Conservation (phyloP, 257 asterid species). For the Gentiana dahurica region DNA sequence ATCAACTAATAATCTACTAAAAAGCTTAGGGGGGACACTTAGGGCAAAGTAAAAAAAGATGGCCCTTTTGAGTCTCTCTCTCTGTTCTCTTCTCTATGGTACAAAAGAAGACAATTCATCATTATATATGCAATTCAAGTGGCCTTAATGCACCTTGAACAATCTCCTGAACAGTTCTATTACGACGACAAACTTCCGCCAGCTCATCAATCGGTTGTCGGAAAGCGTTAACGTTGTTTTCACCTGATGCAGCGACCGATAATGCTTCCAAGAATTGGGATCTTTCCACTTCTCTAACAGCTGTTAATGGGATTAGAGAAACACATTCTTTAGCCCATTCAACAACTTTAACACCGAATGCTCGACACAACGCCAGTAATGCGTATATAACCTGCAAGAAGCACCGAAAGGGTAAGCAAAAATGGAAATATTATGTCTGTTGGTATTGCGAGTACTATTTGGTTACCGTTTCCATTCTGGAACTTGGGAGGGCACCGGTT, state of each 20-base stretch:
- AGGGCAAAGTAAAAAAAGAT: constrained; percentile 38
- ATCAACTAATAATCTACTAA: background rate
- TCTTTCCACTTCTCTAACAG: constrained; percentile 68
- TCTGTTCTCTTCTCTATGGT: constrained; percentile 37
- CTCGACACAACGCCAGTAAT: constrained; percentile 63
- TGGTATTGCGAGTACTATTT: background rate
- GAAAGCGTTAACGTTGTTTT: constrained; percentile 43
- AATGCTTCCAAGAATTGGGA: constrained; percentile 73
- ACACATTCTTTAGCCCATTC: constrained; percentile 81
- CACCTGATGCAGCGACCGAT: constrained; percentile 48
- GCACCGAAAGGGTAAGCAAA: background rate
- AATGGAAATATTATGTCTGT: no score
- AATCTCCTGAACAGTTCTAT: constrained; percentile 90
- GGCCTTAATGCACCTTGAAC: constrained; percentile 97
- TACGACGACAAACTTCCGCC: constrained; percentile 89
- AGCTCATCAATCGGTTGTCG: constrained; percentile 79
- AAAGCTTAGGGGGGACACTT: constrained; percentile 15
- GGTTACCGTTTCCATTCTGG: constrained; percentile 80
- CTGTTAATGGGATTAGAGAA: constrained; percentile 73
- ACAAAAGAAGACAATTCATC: constrained; percentile 10
- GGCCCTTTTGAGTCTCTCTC: constrained; percentile 39
- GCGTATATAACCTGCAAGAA: constrained; percentile 60
- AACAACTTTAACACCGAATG: constrained; percentile 58
- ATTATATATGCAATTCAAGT: constrained; percentile 55
- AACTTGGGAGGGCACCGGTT: constrained; percentile 91